Evolutionary conservation across 2,329 filamentous ascomycete species (phyloP), one percentile per base, ranked within the genome.

Genomic region (Epichloe gansuensis): DNA sequence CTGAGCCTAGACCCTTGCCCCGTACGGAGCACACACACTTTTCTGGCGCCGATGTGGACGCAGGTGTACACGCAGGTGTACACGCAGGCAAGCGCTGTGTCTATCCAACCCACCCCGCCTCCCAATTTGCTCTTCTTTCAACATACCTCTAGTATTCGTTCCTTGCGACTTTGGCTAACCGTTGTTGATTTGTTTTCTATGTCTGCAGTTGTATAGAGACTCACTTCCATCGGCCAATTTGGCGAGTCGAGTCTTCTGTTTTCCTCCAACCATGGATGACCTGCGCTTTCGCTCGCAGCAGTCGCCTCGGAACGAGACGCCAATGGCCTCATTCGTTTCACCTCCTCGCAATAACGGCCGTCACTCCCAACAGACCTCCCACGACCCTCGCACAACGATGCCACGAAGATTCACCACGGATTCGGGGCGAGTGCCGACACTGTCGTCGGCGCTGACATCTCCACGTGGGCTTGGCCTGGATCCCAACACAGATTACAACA

Each of bases 321-420:
- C 83, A 58, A 87, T 89, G 72, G 81, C 84, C 64, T 80, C 82
- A 59, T 81, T 89, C 68, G 82, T 84, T 63, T 84, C 86, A 62
- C 83, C 87, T 63, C 80, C 81, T 60, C 82, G 87, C 66, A 85
- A 85, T 68, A 77, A 79, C 64, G 75, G 73, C 63, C 80, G 82
- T 64, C 75, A 82, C 66, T 74, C 73, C 57, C 78, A 78, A 51
- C 61, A 63, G 50, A 51, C 57, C 42, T 52, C 77, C 57, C 77
- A 81, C 67, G 88, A 95, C 64, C 78, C 79, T 58, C 83, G 90
- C 68, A 80, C 81, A 57, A 83, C 82, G 61, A 76, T 97, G 66
- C 88, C 90, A 69, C 84, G 91, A 64, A 85, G 91, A 65, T 97
- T 97, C 71, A 97, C 91, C 57, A 93, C 90, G 53, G 94, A 95